Percentiles rank a stretch among this genome's conserved stretches.
These are phyloP conservation scores for Quercus mongolica DNA, from an alignment of 306 rosid genomes.

Conservation along the genomic window DNA sequence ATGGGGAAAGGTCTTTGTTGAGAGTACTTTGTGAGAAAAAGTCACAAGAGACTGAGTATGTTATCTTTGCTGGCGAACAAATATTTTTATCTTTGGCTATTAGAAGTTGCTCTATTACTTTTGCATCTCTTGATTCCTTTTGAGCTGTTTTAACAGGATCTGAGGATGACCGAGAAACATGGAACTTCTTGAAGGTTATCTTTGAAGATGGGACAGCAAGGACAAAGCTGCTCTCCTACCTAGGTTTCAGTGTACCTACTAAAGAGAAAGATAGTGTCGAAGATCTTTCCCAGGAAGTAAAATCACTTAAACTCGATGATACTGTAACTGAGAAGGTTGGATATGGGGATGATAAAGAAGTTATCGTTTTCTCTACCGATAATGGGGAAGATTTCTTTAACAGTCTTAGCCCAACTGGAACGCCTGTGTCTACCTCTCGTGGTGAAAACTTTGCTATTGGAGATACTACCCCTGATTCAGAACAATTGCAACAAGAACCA, in stretches of 20 bases:
- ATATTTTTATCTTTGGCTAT: conserved; percentile 8
- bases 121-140: conserved; percentile 17
- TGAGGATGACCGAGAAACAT: conserved; percentile 83
- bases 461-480: conserved; percentile 45
- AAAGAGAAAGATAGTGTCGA: conserved; percentile 60
- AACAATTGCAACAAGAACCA: conserved; percentile 54
- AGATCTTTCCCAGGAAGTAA: conserved; percentile 63
- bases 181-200: conserved; percentile 96
- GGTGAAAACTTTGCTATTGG: conserved; percentile 45
- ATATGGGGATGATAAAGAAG: conserved; percentile 43
- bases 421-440: conserved; percentile 50
- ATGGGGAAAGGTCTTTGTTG: conserved; percentile 75
- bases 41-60: conserved; percentile 80
- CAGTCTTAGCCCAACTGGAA: conserved; percentile 95
- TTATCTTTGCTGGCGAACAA: background rate
- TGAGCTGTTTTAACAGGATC: conserved; percentile 42
- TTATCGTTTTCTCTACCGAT: conserved; percentile 46
- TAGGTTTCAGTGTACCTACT: background rate
- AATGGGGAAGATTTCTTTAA: conserved; percentile 98
- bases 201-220: conserved; percentile 94
- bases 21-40: conserved; percentile 82
- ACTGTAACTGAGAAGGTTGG: conserved; percentile 43
- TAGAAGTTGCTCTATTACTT: background rate
- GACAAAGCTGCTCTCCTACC: conserved; percentile 36
- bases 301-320: conserved; percentile 66